Evolutionary conservation across 352 stramenopile species (phyloP).

Genomic region (Globisporangium parvum): DNA sequence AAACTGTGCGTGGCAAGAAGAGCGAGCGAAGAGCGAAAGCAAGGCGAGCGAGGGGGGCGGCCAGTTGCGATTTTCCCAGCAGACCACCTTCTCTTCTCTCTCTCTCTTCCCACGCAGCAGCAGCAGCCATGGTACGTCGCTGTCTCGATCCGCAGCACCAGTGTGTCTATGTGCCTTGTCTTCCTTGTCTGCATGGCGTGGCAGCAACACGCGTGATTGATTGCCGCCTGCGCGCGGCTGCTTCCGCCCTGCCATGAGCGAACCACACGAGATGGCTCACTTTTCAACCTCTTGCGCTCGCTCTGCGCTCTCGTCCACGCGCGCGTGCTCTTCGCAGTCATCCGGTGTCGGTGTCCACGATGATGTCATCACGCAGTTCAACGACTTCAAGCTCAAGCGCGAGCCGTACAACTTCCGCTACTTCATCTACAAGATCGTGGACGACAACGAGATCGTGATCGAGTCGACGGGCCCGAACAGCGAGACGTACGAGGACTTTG

Average conservation of each 20-base stretch:
- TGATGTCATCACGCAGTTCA: constrained; percentile 91
- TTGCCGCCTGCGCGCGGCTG: too few species aligned
- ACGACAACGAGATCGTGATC: constrained; percentile 92
- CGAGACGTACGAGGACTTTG: constrained; percentile 89
- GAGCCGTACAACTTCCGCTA: constrained; percentile 91
- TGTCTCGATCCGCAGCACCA: too few species aligned
- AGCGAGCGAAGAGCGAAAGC: too few species aligned
- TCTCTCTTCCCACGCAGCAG: too few species aligned
- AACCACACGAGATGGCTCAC: background rate
- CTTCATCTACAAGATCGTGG: constrained; percentile 95
- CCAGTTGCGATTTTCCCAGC: constrained; percentile 27
- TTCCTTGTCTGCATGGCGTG: background rate
- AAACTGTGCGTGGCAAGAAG: background rate
- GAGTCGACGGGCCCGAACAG: constrained; percentile 68
- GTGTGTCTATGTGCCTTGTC: too few species aligned
- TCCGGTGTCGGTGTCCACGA: constrained; percentile 92
- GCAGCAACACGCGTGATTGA: too few species aligned
- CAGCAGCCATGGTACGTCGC: background rate
- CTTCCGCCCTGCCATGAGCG: background rate
- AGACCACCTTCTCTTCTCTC: background rate
- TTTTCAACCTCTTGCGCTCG: background rate
- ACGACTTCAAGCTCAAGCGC: constrained; percentile 94
- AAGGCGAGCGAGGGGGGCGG: background rate
- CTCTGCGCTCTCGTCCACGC: constrained; percentile 7
- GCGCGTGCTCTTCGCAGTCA: constrained; percentile 42